Evolutionary conservation across 1,284 basidiomycete species (phyloP).

Genomic region (Pterulicium gracile): DNA sequence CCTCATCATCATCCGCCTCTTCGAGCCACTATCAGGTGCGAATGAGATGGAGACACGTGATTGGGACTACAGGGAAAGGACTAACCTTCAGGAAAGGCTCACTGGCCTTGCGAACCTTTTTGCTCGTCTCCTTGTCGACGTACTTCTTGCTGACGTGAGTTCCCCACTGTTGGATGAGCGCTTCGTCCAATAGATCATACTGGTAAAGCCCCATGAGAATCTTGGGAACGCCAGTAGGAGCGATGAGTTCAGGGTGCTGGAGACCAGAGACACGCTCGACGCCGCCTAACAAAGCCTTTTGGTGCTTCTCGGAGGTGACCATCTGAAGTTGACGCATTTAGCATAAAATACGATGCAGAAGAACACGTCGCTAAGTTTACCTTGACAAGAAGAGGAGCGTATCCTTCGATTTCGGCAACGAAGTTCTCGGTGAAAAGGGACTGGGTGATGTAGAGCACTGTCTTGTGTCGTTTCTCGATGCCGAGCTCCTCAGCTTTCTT

Average conservation of each 20-base stretch:
- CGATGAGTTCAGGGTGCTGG: slow-evolving; percentile 53
- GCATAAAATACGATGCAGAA: background rate
- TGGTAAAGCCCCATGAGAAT: slow-evolving; percentile 96
- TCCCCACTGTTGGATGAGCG: slow-evolving; percentile 86
- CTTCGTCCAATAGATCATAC: slow-evolving; percentile 87
- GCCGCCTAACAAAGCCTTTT: slow-evolving; percentile 89
- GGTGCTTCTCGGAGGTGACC: slow-evolving; percentile 84
- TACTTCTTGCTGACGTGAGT: slow-evolving; percentile 98
- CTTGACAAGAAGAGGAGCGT: slow-evolving; percentile 73
- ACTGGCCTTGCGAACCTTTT: slow-evolving; percentile 92
- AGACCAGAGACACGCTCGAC: slow-evolving; percentile 77
- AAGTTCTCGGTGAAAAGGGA: slow-evolving; percentile 80
- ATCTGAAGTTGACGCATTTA: slow-evolving; percentile 37
- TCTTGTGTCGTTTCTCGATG: slow-evolving; percentile 95
- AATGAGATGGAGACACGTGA: slow-evolving; percentile 1
- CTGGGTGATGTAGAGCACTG: slow-evolving; percentile 78
- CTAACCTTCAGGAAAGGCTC: slow-evolving; percentile 84
- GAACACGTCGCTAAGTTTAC: slow-evolving; percentile 25
- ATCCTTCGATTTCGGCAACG: slow-evolving; percentile 63
- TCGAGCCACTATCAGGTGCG: slow-evolving; percentile 36
- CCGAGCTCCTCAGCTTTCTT: slow-evolving; percentile 89
- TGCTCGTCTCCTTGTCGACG: slow-evolving; percentile 90
- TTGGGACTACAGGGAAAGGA: slow-evolving; percentile 3
- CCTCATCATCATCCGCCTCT: slow-evolving; percentile 46
- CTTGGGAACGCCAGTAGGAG: slow-evolving; percentile 59